Evolutionary conservation across 495 filamentous ascomycete genomes (phyloP).

Genomic region (Hypoxylon crocopeplum): DNA sequence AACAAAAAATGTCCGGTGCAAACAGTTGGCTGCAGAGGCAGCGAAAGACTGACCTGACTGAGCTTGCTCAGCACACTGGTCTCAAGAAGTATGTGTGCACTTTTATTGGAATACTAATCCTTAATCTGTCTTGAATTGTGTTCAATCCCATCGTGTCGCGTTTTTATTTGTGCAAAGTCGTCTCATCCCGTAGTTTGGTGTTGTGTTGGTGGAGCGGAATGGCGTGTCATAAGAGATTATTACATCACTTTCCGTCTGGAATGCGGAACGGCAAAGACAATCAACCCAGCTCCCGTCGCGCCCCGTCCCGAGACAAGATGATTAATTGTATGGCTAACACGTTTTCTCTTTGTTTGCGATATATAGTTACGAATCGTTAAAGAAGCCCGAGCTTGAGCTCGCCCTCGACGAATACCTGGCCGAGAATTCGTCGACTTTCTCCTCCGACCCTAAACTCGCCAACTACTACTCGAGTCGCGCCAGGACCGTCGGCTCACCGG

Average conservation of each 20-base stretch:
- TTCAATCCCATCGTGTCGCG: conserved; percentile 1
- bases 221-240: conserved; percentile 1
- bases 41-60: conserved; percentile 80
- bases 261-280: conserved; percentile 20
- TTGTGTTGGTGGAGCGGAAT: no score
- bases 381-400: conserved; percentile 82
- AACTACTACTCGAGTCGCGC: conserved; percentile 77
- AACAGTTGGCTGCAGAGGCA: conserved; percentile 81
- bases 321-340: conserved; percentile 39
- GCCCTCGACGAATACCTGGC: conserved; percentile 78
- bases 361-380: conserved; percentile 70
- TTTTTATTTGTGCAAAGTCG: background rate
- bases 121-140: conserved; percentile 15
- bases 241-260: conserved; percentile 31
- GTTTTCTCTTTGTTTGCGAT: conserved; percentile 26
- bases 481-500: conserved; percentile 67
- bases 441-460: conserved; percentile 66
- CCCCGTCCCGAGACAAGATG: conserved; percentile 26
- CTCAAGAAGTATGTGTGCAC: conserved; percentile 71
- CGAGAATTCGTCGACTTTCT: conserved; percentile 66
- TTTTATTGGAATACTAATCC: conserved; percentile 11
- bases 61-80: conserved; percentile 75
- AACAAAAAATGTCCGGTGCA: conserved; percentile 47
- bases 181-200: background rate
- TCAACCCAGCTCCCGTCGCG: conserved; percentile 9